Conservation (phyloP, 345 rosid genomes). For the Anacardium occidentale region DNA sequence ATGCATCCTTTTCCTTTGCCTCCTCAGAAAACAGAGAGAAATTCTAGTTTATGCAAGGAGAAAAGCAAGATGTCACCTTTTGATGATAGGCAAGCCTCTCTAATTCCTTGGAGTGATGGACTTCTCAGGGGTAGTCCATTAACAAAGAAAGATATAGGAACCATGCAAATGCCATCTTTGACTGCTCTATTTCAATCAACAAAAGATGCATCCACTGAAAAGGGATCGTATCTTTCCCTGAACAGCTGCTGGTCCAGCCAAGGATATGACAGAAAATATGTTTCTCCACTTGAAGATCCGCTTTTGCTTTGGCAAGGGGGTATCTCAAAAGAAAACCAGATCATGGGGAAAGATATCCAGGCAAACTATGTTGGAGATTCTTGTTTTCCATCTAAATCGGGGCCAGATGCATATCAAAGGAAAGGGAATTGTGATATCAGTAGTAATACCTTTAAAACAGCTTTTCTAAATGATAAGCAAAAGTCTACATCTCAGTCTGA, state of each 20-base stretch:
- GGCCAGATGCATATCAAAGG: slow-evolving; percentile 35
- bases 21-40: slow-evolving; percentile 40
- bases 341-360: slow-evolving; percentile 37
- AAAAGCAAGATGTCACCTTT: slow-evolving; percentile 44
- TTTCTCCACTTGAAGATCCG: slow-evolving; percentile 32
- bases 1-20: slow-evolving; percentile 36
- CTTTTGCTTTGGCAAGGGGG: slow-evolving; percentile 32
- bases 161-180: slow-evolving; percentile 23
- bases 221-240: slow-evolving; percentile 43
- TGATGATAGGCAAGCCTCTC: slow-evolving; percentile 35
- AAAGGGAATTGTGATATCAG: slow-evolving; percentile 30
- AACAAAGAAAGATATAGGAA: slow-evolving; percentile 31
- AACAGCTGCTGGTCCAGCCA: slow-evolving; percentile 37
- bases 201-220: slow-evolving; percentile 35
- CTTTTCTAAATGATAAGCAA: slow-evolving; percentile 39
- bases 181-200: slow-evolving; percentile 32
- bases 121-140: slow-evolving; percentile 32
- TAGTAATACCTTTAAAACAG: slow-evolving; percentile 20
- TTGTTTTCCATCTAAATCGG: slow-evolving; percentile 35
- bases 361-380: slow-evolving; percentile 33
- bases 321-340: slow-evolving; percentile 30
- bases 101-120: slow-evolving; percentile 31
- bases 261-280: slow-evolving; percentile 31
- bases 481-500: slow-evolving; percentile 33
- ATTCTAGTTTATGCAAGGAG: slow-evolving; percentile 39